Evolutionary conservation across 1,284 basidiomycete genomes (phyloP).

Genomic region (Puccinia triticina): DNA sequence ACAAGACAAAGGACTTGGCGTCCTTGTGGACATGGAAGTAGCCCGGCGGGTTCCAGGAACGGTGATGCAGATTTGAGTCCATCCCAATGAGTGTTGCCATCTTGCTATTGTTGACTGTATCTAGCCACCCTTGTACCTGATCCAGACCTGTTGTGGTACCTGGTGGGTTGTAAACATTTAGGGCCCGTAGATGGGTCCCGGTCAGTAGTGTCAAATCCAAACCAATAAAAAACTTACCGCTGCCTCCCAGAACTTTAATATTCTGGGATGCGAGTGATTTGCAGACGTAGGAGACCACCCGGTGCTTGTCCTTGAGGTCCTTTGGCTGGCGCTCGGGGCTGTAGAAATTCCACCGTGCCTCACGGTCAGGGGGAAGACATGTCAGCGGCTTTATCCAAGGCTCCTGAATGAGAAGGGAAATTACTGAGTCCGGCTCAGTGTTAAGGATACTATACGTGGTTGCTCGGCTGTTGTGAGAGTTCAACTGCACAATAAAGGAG

Average conservation of each 20-base stretch:
- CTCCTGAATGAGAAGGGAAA: no score
- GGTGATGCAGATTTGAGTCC: not conserved
- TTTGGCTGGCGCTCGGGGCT: not conserved
- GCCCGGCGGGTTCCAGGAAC: slow-evolving; percentile 3
- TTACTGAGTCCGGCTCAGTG: no score
- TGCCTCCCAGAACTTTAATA: not conserved
- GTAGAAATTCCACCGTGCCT: no score
- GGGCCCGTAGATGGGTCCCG: no score
- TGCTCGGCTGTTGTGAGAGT: not conserved
- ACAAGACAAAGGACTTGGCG: not conserved
- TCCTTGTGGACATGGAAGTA: not conserved
- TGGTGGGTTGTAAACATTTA: no score
- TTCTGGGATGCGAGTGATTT: no score
- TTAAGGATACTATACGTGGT: not conserved
- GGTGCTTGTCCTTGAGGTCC: not conserved
- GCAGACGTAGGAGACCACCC: no score
- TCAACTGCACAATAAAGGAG: not conserved
- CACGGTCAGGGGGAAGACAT: no score
- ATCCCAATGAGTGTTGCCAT: not conserved
- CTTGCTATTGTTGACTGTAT: not conserved
- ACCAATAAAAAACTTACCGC: no score
- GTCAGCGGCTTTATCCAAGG: no score
- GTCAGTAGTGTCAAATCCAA: no score
- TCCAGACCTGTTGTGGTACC: not conserved
- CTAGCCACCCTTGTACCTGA: not conserved